Percentiles rank a stretch among this genome's conserved stretches.
These are phyloP conservation scores for Cyberlindnera euphorbiae DNA, from an alignment of 805 yeast species.

Conservation along the genomic window DNA sequence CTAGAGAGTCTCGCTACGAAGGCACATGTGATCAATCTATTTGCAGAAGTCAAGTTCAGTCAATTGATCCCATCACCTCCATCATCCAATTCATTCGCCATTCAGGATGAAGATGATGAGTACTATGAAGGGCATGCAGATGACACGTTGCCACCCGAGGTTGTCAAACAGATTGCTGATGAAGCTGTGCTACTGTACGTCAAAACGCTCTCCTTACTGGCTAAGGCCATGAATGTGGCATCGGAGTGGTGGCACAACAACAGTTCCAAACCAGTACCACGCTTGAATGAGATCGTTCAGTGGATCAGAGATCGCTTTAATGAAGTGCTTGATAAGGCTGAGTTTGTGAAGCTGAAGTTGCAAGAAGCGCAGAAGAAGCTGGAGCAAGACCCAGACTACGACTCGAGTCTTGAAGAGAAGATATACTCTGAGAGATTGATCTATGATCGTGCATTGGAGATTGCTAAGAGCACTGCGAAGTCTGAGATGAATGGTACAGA, in stretches of 20 bases:
- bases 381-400: constrained; percentile 10
- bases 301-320: constrained; percentile 90
- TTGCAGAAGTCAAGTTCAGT: constrained; percentile 86
- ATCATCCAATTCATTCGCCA: constrained; percentile 29
- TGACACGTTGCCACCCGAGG: constrained; percentile 48
- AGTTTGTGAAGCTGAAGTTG: constrained; percentile 56
- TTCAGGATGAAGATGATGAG: constrained; percentile 34
- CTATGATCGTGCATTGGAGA: constrained; percentile 91
- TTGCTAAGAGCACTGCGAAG: constrained; percentile 87
- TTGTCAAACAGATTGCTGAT: constrained; percentile 57
- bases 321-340: constrained; percentile 86
- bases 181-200: constrained; percentile 86
- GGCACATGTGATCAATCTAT: constrained; percentile 82
- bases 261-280: constrained; percentile 36
- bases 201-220: constrained; percentile 75
- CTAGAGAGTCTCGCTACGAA: constrained; percentile 81
- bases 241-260: constrained; percentile 82
- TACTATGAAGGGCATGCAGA: constrained; percentile 27
- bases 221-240: constrained; percentile 82
- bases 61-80: constrained; percentile 75
- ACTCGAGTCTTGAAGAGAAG: constrained; percentile 10
- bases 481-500: constrained; percentile 72
- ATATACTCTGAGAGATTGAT: constrained; percentile 78
- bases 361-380: constrained; percentile 43
- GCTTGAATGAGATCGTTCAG: constrained; percentile 58